phyloP scores from a whole-genome alignment of 441 rosid species.

The Raphanus hybrid region DNA sequence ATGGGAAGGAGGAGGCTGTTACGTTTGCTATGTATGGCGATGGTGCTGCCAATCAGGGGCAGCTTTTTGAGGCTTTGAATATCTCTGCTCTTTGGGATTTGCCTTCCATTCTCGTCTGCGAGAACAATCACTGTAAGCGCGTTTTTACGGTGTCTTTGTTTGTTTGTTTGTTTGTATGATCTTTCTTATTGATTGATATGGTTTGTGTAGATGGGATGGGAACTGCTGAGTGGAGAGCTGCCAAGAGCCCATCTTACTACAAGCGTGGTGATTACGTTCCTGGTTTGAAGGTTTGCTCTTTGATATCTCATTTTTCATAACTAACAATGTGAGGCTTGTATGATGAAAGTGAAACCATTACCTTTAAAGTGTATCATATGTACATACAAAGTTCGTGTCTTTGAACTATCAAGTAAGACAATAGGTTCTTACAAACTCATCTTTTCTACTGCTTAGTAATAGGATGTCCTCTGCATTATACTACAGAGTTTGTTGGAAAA shows the following conservation, averaged over 20 bases:
- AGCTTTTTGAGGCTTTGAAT: constrained; percentile 87
- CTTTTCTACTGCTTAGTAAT: too few relatives aligned
- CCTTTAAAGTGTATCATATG: neutral
- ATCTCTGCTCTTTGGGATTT: constrained; percentile 89
- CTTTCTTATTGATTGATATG: neutral
- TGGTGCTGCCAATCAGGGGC: constrained; percentile 95
- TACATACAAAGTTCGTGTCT: too few relatives aligned
- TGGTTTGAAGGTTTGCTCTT: neutral
- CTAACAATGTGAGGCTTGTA: neutral
- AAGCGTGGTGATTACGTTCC: constrained; percentile 13
- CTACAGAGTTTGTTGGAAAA: too few relatives aligned
- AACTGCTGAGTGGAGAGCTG: constrained; percentile 97
- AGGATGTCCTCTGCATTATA: too few relatives aligned
- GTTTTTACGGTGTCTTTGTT: neutral
- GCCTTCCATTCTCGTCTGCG: constrained; percentile 88
- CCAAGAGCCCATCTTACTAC: constrained; percentile 76
- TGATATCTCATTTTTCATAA: neutral
- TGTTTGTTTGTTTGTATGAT: neutral
- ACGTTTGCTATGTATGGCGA: constrained; percentile 83
- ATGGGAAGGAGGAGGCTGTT: constrained; percentile 74
- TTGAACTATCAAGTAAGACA: too few relatives aligned
- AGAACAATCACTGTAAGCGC: constrained; percentile 91
- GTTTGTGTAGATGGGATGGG: constrained; percentile 90
- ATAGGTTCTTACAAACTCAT: too few relatives aligned
- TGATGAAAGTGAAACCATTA: neutral